Percentiles rank a stretch among this genome's conserved stretches.
These are phyloP conservation scores for Trebouxia sp. DNA, from an alignment of 139 green algal species.

Conservation along the genomic window DNA sequence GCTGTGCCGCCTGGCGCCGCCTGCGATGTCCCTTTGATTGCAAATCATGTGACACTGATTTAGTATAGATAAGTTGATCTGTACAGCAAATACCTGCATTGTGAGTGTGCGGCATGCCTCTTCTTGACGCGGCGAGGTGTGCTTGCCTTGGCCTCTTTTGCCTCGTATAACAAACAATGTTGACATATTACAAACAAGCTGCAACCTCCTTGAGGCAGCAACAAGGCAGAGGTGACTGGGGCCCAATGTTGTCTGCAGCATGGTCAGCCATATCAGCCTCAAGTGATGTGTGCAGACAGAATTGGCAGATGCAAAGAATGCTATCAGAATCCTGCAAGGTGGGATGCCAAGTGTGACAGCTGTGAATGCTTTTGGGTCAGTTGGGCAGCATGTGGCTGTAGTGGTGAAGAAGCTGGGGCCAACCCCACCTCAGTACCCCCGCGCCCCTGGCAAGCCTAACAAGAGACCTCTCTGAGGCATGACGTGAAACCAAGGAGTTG, in stretches of 20 bases:
- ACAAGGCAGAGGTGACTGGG: not conserved
- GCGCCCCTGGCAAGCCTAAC: conserved; percentile 61
- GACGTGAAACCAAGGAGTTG: not conserved
- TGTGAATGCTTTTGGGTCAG: conserved; percentile 57
- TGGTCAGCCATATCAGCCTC: not conserved
- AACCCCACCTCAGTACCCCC: conserved; percentile 69
- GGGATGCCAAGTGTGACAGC: conserved; percentile 44
- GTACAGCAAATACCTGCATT: too few species aligned
- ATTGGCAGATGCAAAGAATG: conserved; percentile 52
- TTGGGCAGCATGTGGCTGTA: conserved; percentile 51
- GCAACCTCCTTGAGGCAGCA: too few species aligned
- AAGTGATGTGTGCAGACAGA: conserved; percentile 52
- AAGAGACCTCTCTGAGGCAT: conserved; percentile 62
- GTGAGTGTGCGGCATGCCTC: too few species aligned
- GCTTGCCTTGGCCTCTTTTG: not conserved
- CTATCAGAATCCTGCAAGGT: conserved; percentile 67
- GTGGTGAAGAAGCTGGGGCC: conserved; percentile 56
- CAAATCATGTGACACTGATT: too few species aligned
- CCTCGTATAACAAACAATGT: not conserved
- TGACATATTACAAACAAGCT: not conserved
- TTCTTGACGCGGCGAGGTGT: not conserved
- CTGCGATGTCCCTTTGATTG: too few species aligned
- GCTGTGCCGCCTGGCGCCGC: too few species aligned
- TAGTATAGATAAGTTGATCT: too few species aligned
- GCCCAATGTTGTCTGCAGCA: not conserved